phyloP scores from a whole-genome alignment of 306 rosid species.

The Sphenostylis stenocarpa region DNA sequence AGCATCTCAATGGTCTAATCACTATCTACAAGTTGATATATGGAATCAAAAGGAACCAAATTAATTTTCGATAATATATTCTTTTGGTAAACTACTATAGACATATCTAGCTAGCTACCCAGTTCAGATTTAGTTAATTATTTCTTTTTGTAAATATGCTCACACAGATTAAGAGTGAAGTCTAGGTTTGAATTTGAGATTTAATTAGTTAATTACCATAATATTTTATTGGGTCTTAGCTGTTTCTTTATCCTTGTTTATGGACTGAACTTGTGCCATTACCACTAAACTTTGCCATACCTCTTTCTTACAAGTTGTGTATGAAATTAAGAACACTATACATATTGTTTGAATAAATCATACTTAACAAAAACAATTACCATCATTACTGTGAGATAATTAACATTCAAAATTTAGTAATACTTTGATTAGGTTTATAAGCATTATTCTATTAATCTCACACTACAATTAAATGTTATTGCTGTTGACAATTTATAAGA shows the following conservation, averaged over 20 bases:
- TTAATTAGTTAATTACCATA: neutral
- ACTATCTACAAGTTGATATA: neutral
- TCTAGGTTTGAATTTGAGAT: neutral
- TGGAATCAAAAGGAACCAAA: neutral
- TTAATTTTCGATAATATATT: neutral
- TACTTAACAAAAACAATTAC: neutral
- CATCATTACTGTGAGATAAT: neutral
- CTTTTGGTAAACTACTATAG: neutral
- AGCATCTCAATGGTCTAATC: constrained; percentile 11
- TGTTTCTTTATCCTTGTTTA: neutral
- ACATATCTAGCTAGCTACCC: neutral
- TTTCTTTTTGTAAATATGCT: neutral
- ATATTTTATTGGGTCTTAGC: neutral
- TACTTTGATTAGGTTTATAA: neutral
- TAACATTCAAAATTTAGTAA: neutral
- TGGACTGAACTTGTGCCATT: neutral
- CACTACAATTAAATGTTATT: neutral
- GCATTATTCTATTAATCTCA: neutral
- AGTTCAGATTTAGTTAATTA: neutral
- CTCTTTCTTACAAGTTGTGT: too few species aligned
- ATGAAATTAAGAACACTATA: neutral
- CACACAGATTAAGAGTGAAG: neutral
- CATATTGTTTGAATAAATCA: neutral
- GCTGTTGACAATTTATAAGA: neutral
- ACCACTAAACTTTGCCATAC: neutral